phyloP scores from a whole-genome alignment of 2,329 filamentous ascomycete species.

The Xylariaceae sp. region DNA sequence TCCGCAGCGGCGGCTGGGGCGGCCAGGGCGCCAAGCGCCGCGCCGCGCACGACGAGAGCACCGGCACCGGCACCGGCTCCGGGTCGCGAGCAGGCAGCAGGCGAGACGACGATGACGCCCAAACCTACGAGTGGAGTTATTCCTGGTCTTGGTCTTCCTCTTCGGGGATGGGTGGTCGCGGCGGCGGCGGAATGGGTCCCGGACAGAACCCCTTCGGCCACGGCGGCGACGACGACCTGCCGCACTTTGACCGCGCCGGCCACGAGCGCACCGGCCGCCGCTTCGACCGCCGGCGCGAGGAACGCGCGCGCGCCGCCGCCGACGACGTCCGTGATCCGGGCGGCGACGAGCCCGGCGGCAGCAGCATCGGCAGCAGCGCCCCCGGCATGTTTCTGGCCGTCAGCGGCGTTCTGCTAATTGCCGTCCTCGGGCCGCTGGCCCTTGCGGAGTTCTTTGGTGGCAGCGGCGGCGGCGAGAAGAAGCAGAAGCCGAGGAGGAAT shows the following conservation, averaged over 20 bases:
- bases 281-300: slow-evolving; percentile 43
- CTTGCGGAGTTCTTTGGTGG: too few species aligned
- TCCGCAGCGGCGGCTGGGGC: slow-evolving; percentile 73
- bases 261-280: slow-evolving; percentile 68
- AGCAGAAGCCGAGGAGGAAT: too few species aligned
- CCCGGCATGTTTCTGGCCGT: slow-evolving; percentile 42
- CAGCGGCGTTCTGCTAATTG: slow-evolving; percentile 37
- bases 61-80: slow-evolving; percentile 4
- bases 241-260: slow-evolving; percentile 69
- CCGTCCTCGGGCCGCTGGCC: too few species aligned
- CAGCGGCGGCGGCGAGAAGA: too few species aligned
- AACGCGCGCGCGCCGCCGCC: slow-evolving; percentile 25
- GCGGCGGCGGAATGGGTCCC: slow-evolving; percentile 47
- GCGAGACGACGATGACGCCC: too few species aligned
- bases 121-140: neutral
- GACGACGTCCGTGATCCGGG: slow-evolving; percentile 21
- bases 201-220: slow-evolving; percentile 43
- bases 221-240: slow-evolving; percentile 35
- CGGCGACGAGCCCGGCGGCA: slow-evolving; percentile 28
- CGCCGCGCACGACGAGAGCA: slow-evolving; percentile 41
- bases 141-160: neutral
- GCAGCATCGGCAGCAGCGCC: slow-evolving; percentile 33
- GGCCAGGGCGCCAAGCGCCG: slow-evolving; percentile 51
- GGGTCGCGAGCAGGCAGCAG: too few species aligned
- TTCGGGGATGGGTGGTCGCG: slow-evolving; percentile 9